phyloP scores from a whole-genome alignment of 2,329 filamentous ascomycete species.

The Ophiognomonia clavigignenti-juglandacearum region DNA sequence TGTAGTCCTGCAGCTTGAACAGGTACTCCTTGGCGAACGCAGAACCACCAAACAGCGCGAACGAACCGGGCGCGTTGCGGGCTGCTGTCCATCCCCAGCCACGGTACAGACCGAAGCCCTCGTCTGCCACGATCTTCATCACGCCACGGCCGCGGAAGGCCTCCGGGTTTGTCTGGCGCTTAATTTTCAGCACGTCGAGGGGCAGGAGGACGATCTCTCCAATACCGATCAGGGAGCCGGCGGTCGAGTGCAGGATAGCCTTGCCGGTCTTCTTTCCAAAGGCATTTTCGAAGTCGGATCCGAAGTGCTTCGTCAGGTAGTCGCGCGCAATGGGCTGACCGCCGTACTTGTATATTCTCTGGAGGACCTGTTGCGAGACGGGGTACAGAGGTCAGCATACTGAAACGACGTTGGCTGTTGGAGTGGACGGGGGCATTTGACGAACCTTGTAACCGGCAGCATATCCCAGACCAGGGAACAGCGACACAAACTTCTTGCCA shows the following conservation, averaged over 20 bases:
- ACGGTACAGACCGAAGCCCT: conserved; percentile 92
- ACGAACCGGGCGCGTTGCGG: conserved; percentile 92
- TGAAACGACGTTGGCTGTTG: not conserved
- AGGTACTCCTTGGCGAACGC: conserved; percentile 97
- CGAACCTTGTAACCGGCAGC: conserved; percentile 90
- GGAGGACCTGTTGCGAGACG: conserved; percentile 58
- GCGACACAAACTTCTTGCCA: conserved; percentile 79
- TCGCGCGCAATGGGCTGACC: conserved; percentile 94
- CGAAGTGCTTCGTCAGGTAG: conserved; percentile 76
- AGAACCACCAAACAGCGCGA: conserved; percentile 95
- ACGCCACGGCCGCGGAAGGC: conserved; percentile 93
- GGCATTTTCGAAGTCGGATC: conserved; percentile 75
- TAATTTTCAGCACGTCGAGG: conserved; percentile 97
- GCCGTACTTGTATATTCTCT: conserved; percentile 98
- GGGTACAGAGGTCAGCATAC: not conserved
- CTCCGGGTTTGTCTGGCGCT: conserved; percentile 98
- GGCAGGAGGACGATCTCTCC: conserved; percentile 94
- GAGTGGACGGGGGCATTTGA: not conserved
- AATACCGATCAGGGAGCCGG: conserved; percentile 92
- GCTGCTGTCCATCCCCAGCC: conserved; percentile 98
- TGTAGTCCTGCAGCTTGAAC: conserved; percentile 88
- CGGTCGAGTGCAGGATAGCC: conserved; percentile 95
- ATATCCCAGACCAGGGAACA: conserved; percentile 96
- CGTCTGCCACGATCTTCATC: conserved; percentile 83
- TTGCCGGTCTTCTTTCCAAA: conserved; percentile 98